phyloP scores from a whole-genome alignment of 345 rosid genomes.

The Gynandropsis gynandra region DNA sequence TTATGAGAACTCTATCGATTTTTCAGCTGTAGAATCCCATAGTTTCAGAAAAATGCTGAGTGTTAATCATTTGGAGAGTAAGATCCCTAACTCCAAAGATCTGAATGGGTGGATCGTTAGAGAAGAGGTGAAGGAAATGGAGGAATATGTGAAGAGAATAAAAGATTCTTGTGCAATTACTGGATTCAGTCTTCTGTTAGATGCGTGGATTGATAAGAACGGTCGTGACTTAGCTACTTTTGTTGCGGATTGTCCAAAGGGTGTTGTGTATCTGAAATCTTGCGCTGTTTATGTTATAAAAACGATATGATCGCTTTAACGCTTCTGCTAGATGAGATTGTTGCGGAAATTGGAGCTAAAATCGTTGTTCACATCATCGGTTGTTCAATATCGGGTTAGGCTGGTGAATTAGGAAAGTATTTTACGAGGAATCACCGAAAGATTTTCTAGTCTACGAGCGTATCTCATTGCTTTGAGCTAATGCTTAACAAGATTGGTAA shows the following conservation, averaged over 20 bases:
- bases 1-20: conserved; percentile 36
- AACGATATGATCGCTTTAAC: too few species aligned
- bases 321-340: conserved; percentile 36
- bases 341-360: conserved; percentile 39
- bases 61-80: conserved; percentile 11
- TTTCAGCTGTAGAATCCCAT: conserved; percentile 35
- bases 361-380: conserved; percentile 50
- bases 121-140: conserved; percentile 26
- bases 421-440: too few species aligned
- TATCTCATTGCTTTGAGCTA: too few species aligned
- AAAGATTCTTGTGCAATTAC: too few species aligned
- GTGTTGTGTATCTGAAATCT: conserved; percentile 45
- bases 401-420: conserved; percentile 20
- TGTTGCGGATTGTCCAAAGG: conserved; percentile 47
- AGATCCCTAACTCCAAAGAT: conserved; percentile 28
- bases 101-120: conserved; percentile 36
- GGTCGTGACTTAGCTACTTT: too few species aligned
- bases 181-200: too few species aligned
- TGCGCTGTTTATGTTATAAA: conserved; percentile 30
- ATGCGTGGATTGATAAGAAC: too few species aligned
- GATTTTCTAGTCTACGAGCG: too few species aligned
- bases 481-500: too few species aligned
- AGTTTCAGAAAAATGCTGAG: too few species aligned
- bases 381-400: conserved; percentile 43
- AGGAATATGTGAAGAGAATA: too few species aligned